Conservation (phyloP, 176 grass and related monocot genomes). For the Guadua angustifolia region DNA sequence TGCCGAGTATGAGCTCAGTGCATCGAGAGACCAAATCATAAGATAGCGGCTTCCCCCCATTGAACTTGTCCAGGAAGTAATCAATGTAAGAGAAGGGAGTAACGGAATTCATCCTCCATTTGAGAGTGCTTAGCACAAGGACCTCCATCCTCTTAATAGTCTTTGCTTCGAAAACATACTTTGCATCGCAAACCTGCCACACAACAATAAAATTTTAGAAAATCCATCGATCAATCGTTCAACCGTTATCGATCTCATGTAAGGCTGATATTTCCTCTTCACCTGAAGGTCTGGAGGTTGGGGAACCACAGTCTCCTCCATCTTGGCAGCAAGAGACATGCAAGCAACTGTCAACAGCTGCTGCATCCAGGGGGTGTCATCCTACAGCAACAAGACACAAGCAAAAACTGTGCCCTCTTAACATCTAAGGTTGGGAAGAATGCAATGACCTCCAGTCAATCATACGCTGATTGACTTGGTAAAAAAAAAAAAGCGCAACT, state of each 20-base stretch:
- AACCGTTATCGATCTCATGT: background rate
- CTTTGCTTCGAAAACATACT: slow-evolving; percentile 48
- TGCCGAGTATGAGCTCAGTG: slow-evolving; percentile 59
- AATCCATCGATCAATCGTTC: background rate
- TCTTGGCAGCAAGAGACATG: slow-evolving; percentile 84
- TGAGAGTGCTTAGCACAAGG: slow-evolving; percentile 66
- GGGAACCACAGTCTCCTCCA: slow-evolving; percentile 73
- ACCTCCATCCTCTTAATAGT: slow-evolving; percentile 74
- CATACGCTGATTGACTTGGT: background rate
- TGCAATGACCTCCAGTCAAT: background rate
- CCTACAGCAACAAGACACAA: slow-evolving; percentile 40
- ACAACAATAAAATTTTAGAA: slow-evolving; percentile 10
- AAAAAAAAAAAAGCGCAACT: background rate
- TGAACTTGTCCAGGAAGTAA: slow-evolving; percentile 72
- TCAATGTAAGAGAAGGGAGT: slow-evolving; percentile 84
- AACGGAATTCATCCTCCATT: slow-evolving; percentile 77
- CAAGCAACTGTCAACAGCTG: slow-evolving; percentile 76
- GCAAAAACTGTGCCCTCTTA: background rate
- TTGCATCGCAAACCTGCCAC: slow-evolving; percentile 51
- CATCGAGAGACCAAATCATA: slow-evolving; percentile 51
- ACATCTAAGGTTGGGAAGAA: background rate
- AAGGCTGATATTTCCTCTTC: slow-evolving; percentile 9
- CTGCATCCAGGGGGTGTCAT: slow-evolving; percentile 57
- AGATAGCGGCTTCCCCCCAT: slow-evolving; percentile 44
- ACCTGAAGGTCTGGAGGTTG: slow-evolving; percentile 61